Evolutionary conservation across 257 asterid species (phyloP), one percentile per base, ranked within the genome.

Genomic region (Avicennia marina): DNA sequence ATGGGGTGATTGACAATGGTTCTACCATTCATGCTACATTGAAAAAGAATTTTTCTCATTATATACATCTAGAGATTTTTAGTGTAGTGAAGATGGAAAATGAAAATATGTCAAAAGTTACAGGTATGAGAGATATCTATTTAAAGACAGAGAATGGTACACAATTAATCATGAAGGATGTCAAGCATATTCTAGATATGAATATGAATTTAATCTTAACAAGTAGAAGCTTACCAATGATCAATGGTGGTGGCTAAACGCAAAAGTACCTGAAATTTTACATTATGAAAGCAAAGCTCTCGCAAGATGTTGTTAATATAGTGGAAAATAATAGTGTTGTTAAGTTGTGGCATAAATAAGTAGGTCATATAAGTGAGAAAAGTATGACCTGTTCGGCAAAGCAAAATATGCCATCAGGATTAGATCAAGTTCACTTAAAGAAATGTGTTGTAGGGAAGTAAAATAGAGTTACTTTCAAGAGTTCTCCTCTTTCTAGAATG

Each of bases 121-220:
- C 13, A 12, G 49, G 49, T 16, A n/a, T 13, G 2, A 16, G 19
- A 1, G 20, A 16, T 43, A 16, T 43, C 20, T 12, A 20, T n/a
- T 16, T 43, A 16, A 16, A 43, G 21, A 43, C 49, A 43, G 3
- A 20, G 13, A 13, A 45, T 15, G 22, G 51, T 7, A 2, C 19
- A 7, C 10, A 45, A 19, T 5, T 36, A 9, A 0, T 60, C 1
- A 12, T 67, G 9, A 67, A 43, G 20, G 33, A 51, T 51, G 62
- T 51, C 1, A 67, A 11, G n/a, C 32, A 67, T 58, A 62, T 42
- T 9, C 52, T 17, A 11, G 62, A 40, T 11, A 44, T 60, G 11
- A 29, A 44, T 12, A 21, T 67, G 19, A 52, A 67, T 42, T 26
- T 67, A 8, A 60, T 67, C 10, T 58, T 17, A 3, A 11, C 17